Conservation (phyloP, 495 filamentous ascomycete genomes). For the Parachaetomium inaequale region DNA sequence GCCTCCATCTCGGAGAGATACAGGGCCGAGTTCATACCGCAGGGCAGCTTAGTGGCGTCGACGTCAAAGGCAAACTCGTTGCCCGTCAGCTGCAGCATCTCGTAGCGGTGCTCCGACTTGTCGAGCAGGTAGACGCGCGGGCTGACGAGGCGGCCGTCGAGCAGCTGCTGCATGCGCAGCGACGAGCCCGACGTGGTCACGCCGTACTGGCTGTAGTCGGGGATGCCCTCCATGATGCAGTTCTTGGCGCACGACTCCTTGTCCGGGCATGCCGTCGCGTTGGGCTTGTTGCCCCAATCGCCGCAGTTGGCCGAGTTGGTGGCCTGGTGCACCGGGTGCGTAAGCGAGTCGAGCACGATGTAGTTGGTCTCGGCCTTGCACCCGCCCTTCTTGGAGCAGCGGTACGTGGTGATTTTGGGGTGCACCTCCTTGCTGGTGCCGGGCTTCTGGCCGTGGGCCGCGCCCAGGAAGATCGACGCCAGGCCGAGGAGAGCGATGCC, state of each 20-base stretch:
- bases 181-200: slow-evolving; percentile 43
- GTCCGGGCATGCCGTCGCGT: slow-evolving; percentile 46
- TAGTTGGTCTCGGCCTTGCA: slow-evolving; percentile 52
- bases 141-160: slow-evolving; percentile 29
- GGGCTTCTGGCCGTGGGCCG: slow-evolving; percentile 24
- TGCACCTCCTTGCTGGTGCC: slow-evolving; percentile 40
- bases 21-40: slow-evolving; percentile 65
- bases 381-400: slow-evolving; percentile 49
- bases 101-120: slow-evolving; percentile 50
- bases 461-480: slow-evolving; percentile 18
- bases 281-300: slow-evolving; percentile 46
- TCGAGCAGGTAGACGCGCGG: slow-evolving; percentile 62
- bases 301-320: slow-evolving; percentile 27
- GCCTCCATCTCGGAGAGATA: slow-evolving; percentile 62
- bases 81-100: slow-evolving; percentile 55
- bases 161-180: slow-evolving; percentile 48
- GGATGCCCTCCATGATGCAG: slow-evolving; percentile 50
- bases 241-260: slow-evolving; percentile 45
- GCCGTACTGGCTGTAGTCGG: slow-evolving; percentile 45
- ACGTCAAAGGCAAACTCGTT: slow-evolving; percentile 64
- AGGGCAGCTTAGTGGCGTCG: slow-evolving; percentile 56
- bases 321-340: slow-evolving; percentile 26
- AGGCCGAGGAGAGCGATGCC: slow-evolving; percentile 17
- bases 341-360: slow-evolving; percentile 56
- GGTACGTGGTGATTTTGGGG: slow-evolving; percentile 55